Evolutionary conservation across 768 basidiomycete species (phyloP), one percentile per base, ranked within the genome.

Genomic region (Lepiota venenata): DNA sequence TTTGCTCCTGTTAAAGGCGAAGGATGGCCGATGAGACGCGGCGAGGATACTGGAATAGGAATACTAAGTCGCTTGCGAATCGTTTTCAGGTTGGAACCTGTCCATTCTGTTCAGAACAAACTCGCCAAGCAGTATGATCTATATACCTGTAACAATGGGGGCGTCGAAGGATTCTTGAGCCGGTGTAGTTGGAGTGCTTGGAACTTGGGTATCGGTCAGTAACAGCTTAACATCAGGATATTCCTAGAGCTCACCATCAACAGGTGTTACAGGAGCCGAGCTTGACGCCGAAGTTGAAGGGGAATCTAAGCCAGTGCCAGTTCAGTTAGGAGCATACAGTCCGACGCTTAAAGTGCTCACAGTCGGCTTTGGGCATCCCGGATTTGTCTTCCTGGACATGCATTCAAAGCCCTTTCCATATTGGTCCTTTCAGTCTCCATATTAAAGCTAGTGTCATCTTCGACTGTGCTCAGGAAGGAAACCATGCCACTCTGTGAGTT

Each of bases 401-500:
- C 47, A 18, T 48, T 48, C 39, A 48, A 15, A 9, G 39, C 46
- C 20, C 36, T 48, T 44, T 57, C 52, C 53, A 47, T 36, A 35
- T 36, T 44, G 7, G 41, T 25, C 46, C 18, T 50, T 22, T 57
- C 52, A 27, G 45, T 27, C n/a, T 58, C 62, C 60, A 71, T 56
- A 38, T 76, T 73, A 51, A 74, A 75, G 56, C 73, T 73, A 35
- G 72, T 68, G 42, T 77, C 76, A 35, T 73, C 73, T 10, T 70
- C 72, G 42, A 68, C 57, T 25, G 63, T 67, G 55, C 67, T 66
- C 21, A 72, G 56, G 47, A 72, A 71, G 4, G 73, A 69, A 41
- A 69, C 71, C 57, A 62, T 59, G 14, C 65, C 70, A 56, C 60
- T 62, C 29, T 62, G 67, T 8, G 68, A 58, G 36, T 59, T 64